phyloP scores from a whole-genome alignment of 768 basidiomycete species.

The Mycena vitilis region DNA sequence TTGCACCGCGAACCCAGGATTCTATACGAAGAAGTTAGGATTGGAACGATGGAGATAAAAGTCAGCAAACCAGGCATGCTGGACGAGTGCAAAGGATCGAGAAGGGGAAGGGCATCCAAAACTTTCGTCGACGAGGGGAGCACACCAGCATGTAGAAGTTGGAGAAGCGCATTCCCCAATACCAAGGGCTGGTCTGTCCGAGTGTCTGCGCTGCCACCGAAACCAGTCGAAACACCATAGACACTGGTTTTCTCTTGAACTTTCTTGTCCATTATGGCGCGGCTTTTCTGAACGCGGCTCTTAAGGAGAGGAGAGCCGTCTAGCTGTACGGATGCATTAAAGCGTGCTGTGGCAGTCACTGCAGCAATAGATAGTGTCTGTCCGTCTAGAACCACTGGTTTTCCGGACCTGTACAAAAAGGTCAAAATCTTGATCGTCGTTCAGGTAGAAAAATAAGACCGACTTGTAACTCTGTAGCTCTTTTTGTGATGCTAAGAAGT shows the following conservation, averaged over 20 bases:
- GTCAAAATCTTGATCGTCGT: no score
- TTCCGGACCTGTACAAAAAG: slow-evolving; percentile 66
- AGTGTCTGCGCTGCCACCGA: slow-evolving; percentile 90
- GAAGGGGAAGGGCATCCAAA: slow-evolving; percentile 71
- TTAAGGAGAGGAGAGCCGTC: slow-evolving; percentile 60
- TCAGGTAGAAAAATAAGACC: slow-evolving; percentile 38
- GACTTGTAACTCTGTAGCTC: slow-evolving; percentile 77
- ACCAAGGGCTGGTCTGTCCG: slow-evolving; percentile 79
- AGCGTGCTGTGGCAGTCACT: slow-evolving; percentile 81
- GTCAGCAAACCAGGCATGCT: slow-evolving; percentile 90
- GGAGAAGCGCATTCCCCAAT: slow-evolving; percentile 85
- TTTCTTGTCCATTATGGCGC: slow-evolving; percentile 73
- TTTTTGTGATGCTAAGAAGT: slow-evolving; percentile 68
- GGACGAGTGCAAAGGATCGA: slow-evolving; percentile 72
- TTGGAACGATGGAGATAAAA: slow-evolving; percentile 64
- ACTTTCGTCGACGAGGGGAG: slow-evolving; percentile 68
- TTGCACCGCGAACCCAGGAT: no score
- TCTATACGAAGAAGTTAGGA: no score
- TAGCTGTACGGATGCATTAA: slow-evolving; percentile 62
- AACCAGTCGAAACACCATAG: slow-evolving; percentile 88
- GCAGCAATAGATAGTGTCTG: slow-evolving; percentile 79
- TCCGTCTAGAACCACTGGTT: slow-evolving; percentile 74
- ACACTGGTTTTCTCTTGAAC: slow-evolving; percentile 72
- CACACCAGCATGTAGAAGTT: slow-evolving; percentile 84
- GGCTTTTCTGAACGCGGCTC: slow-evolving; percentile 70